phyloP scores from a whole-genome alignment of 1,284 basidiomycete species.

The Ustanciosporium gigantosporum region DNA sequence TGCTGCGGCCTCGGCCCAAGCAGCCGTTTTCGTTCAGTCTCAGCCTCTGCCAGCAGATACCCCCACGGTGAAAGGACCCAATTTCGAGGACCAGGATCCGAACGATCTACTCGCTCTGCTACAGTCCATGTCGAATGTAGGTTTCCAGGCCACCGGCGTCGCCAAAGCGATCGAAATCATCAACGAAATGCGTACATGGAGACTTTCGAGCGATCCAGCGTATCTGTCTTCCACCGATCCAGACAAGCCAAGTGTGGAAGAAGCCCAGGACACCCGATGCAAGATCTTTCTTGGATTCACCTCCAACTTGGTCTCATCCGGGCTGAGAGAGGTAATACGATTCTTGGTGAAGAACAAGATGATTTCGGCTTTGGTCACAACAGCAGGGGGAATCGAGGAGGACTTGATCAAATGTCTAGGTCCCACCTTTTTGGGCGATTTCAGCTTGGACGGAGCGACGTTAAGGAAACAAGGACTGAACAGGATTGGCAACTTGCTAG shows the following conservation, averaged over 20 bases:
- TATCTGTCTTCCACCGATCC: conserved; percentile 29
- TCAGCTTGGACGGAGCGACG: conserved; percentile 85
- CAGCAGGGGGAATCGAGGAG: conserved; percentile 97
- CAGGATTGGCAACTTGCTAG: conserved; percentile 93
- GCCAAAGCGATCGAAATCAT: conserved; percentile 87
- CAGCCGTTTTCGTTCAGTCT: conserved; percentile 44
- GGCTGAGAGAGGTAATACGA: conserved; percentile 87
- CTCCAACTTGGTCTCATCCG: conserved; percentile 97
- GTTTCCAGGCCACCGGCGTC: conserved; percentile 92
- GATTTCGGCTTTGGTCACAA: conserved; percentile 88
- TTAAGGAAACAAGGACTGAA: conserved; percentile 86
- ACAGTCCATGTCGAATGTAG: conserved; percentile 80
- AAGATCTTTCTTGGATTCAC: conserved; percentile 96
- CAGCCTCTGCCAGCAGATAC: conserved; percentile 39
- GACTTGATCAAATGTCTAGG: conserved; percentile 99
- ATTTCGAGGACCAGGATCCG: conserved; percentile 75
- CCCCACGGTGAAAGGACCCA: conserved; percentile 74
- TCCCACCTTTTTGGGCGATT: conserved; percentile 85
- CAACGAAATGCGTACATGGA: conserved; percentile 71
- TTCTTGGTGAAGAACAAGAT: conserved; percentile 93
- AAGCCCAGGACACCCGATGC: conserved; percentile 71
- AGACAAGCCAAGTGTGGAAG: conserved; percentile 59
- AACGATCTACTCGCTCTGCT: conserved; percentile 71
- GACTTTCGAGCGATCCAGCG: conserved; percentile 31
- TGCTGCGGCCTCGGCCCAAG: conserved; percentile 37